Evolutionary conservation across 2,329 filamentous ascomycete genomes (phyloP).

Genomic region (Calonectria pteridis): DNA sequence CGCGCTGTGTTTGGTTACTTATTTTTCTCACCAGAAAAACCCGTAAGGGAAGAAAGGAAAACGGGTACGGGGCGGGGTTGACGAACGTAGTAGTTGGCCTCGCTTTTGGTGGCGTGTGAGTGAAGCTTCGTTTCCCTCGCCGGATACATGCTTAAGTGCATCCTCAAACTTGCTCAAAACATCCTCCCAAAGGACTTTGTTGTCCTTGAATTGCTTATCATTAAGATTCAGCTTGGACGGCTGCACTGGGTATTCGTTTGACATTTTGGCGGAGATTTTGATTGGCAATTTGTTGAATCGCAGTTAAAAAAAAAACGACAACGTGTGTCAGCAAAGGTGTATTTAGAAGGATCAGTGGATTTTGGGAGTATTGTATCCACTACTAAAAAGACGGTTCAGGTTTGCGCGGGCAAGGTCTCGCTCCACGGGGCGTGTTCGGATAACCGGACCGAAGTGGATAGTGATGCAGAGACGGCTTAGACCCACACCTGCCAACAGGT

Average conservation of each 20-base stretch:
- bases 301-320: neutral
- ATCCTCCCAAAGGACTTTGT: constrained; percentile 15
- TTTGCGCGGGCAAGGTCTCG: neutral
- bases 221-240: constrained; percentile 10
- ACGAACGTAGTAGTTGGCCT: constrained; percentile 35
- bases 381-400: neutral
- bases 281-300: neutral
- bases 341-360: constrained; percentile 5
- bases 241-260: constrained; percentile 10
- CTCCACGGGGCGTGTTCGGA: neutral
- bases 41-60: neutral
- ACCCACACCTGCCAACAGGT: neutral
- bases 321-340: constrained; percentile 6
- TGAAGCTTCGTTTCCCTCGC: constrained; percentile 48
- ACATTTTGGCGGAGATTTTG: neutral
- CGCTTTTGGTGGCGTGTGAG: constrained; percentile 38
- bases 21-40: neutral
- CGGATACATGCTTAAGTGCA: constrained; percentile 41
- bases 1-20: constrained; percentile 44
- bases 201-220: constrained; percentile 4
- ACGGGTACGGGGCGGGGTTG: neutral
- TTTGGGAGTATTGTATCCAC: neutral
- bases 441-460: constrained; percentile 2
- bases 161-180: constrained; percentile 45
- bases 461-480: neutral